Evolutionary conservation across 345 rosid species (phyloP), one percentile per base, ranked within the genome.

Genomic region (Syzygium jambos): DNA sequence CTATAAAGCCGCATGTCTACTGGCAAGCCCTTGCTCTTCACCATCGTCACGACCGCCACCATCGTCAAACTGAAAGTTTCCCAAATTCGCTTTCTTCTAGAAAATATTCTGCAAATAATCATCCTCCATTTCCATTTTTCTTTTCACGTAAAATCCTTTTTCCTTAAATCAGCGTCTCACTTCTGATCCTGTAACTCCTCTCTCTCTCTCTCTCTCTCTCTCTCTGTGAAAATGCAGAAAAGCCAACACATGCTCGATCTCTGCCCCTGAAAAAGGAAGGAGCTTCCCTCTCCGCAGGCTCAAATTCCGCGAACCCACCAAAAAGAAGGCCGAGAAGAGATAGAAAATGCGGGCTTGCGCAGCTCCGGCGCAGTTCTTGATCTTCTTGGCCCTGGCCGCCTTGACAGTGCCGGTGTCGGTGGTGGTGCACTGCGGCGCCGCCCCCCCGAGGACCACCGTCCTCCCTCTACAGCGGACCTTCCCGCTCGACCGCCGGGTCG

Each of bases 401-500:
- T 13, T 92, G 3, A 59, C 91, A 65, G 52, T 89, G 88, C 85
- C 86, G 57, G 25, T 89, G 86, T 87, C 92, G 87, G 87, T 89
- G 51, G 93, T 53, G 52, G 9, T 57, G 82, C 82, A 22, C 90
- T 87, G 89, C 89, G 88, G 73, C 27, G 85, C 65, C 17, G 86
- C 46, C 63, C 51, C n/a, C 55, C 85, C 88, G 22, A 53, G 49
- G 19, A 8, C 85, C 38, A 78, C 92, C 88, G 78, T 95, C 89
- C 91, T 97, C 15, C 93, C 93, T 59, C 90, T 97, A 22, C 91
- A 95, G 89, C 94, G 99, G 87, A 93, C 92, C 87, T 91, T 92
- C 88, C 98, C 99, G 54, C 87, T 93, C 86, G 91, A 53, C 27
- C 51, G 89, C 89, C 92, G 90, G 84, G 85, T n/a, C 51, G 94